phyloP scores from a whole-genome alignment of 1,284 basidiomycete genomes.

The Neonothopanus nambi region DNA sequence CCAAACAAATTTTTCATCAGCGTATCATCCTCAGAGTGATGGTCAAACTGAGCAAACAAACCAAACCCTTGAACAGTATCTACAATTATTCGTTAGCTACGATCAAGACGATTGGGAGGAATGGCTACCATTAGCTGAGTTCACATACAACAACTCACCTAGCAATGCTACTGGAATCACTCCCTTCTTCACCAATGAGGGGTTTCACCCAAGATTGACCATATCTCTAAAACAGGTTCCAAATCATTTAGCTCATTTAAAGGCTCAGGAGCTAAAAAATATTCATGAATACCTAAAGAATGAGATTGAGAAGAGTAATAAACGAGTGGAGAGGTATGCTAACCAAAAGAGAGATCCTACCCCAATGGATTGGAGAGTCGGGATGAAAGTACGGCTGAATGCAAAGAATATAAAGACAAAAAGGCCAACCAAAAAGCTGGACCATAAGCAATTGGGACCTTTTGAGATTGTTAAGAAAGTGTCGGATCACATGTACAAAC shows the following conservation, averaged over 20 bases:
- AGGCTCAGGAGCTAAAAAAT: background rate
- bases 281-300: constrained; percentile 1
- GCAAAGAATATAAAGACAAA: constrained; percentile 11
- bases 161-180: background rate
- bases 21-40: constrained; percentile 10
- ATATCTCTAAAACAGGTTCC: background rate
- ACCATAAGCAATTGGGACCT: constrained; percentile 2
- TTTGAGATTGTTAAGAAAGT: constrained; percentile 22
- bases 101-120: constrained; percentile 10
- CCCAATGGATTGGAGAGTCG: constrained; percentile 2
- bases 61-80: constrained; percentile 4
- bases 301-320: background rate
- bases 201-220: constrained; percentile 3
- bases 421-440: constrained; percentile 15
- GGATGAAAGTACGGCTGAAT: constrained; percentile 8
- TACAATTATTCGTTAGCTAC: constrained; percentile 7
- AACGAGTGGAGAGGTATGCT: background rate
- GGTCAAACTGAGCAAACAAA: constrained; percentile 10
- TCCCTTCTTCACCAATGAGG: background rate
- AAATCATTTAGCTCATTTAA: too few relatives aligned
- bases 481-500: constrained; percentile 14
- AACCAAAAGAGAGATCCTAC: background rate
- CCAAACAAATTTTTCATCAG: background rate
- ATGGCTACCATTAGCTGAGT: background rate
- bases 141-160: background rate